phyloP scores from a whole-genome alignment of 2,329 filamentous ascomycete species.

The Alternaria hordeiaustralica region DNA sequence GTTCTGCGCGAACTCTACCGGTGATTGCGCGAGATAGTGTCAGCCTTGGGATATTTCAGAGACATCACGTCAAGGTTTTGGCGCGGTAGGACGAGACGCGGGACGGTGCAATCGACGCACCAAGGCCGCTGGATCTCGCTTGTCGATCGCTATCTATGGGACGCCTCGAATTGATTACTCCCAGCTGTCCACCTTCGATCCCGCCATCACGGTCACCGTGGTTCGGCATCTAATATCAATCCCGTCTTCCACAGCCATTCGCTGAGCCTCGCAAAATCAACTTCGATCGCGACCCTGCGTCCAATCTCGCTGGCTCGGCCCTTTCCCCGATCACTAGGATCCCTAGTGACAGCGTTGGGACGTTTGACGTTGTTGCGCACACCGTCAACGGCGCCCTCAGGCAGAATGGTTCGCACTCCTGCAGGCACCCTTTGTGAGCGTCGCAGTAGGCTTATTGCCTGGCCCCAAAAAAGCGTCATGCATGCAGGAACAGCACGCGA shows the following conservation, averaged over 20 bases:
- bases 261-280: neutral
- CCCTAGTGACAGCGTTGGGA: neutral
- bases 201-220: conserved; percentile 2
- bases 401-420: neutral
- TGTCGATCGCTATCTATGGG: conserved; percentile 12
- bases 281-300: neutral
- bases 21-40: neutral
- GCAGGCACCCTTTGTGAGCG: neutral
- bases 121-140: conserved; percentile 7
- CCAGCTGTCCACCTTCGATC: conserved; percentile 2
- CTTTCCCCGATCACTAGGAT: neutral
- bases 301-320: conserved; percentile 1
- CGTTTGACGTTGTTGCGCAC: neutral
- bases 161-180: conserved; percentile 23
- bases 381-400: neutral
- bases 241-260: neutral
- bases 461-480: conserved; percentile 14
- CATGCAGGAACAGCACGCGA: conserved; percentile 23
- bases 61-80: neutral
- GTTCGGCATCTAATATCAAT: conserved; percentile 10
- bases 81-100: neutral
- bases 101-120: neutral
- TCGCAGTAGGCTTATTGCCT: conserved; percentile 17
- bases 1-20: neutral
- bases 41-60: neutral